Evolutionary conservation across 306 rosid genomes (phyloP).

Genomic region (Prinsepia uniflora): DNA sequence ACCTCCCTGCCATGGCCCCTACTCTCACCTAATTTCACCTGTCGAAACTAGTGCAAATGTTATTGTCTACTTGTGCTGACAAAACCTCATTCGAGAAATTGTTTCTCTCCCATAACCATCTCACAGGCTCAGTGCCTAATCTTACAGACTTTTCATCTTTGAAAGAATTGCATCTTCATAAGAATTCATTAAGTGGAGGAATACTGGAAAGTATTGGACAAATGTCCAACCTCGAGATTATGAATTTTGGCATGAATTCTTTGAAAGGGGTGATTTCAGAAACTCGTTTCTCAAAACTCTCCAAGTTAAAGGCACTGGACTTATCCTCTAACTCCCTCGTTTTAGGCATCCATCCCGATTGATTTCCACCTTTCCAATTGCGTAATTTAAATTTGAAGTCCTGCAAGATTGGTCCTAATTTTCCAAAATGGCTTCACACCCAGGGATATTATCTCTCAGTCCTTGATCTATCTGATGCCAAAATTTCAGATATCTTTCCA

Average conservation of each 20-base stretch:
- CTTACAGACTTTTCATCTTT: background rate
- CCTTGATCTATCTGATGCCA: background rate
- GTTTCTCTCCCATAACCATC: background rate
- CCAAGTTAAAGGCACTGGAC: rapidly evolving
- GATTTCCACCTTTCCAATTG: slow-evolving; percentile 10
- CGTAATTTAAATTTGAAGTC: rapidly evolving
- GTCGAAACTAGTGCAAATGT: too few species aligned
- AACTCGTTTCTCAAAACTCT: slow-evolving; percentile 12
- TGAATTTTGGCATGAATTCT: background rate
- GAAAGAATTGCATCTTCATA: background rate
- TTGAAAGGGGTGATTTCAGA: too few species aligned
- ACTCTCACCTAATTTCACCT: too few species aligned
- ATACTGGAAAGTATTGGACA: slow-evolving; percentile 1
- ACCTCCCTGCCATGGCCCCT: too few species aligned
- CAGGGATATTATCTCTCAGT: background rate
- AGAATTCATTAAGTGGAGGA: slow-evolving; percentile 1
- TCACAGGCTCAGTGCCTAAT: slow-evolving; percentile 10
- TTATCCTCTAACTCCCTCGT: background rate
- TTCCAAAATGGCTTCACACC: slow-evolving; percentile 26
- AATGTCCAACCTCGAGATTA: background rate
- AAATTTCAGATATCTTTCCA: slow-evolving; percentile 1
- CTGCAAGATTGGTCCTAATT: slow-evolving; percentile 4
- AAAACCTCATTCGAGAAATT: too few species aligned
- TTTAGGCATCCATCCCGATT: background rate
- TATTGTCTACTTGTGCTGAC: too few species aligned